Evolutionary conservation across 23 red algal species (phyloP).

Genomic region (Chondrus crispus): DNA sequence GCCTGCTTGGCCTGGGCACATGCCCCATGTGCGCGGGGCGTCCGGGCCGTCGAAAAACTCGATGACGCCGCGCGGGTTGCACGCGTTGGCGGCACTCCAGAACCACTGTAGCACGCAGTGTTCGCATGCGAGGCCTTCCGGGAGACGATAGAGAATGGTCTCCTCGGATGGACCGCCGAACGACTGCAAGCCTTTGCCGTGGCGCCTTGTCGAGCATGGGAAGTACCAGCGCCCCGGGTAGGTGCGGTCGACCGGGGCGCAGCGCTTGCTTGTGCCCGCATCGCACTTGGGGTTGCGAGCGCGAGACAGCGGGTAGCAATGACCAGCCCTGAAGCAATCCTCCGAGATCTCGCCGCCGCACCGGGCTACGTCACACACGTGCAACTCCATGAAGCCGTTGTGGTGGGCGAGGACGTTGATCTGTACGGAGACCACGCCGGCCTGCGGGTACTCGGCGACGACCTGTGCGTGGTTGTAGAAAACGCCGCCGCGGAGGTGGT

Average conservation of each 20-base stretch:
- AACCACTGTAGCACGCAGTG: constrained; percentile 75
- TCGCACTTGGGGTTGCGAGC: constrained; percentile 45
- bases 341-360: constrained; percentile 53
- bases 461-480: constrained; percentile 35
- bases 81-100: constrained; percentile 58
- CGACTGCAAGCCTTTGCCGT: not conserved
- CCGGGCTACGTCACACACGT: constrained; percentile 60
- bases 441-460: constrained; percentile 23
- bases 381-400: constrained; percentile 61
- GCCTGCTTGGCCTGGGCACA: constrained; percentile 48
- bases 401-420: constrained; percentile 57
- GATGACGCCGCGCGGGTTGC: constrained; percentile 67
- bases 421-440: constrained; percentile 19
- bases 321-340: constrained; percentile 24
- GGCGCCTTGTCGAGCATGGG: constrained; percentile 8
- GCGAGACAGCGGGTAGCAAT: constrained; percentile 33
- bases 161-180: not conserved
- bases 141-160: constrained; percentile 19
- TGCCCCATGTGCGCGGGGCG: constrained; percentile 29
- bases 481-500: constrained; percentile 41
- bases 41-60: constrained; percentile 45
- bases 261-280: constrained; percentile 10
- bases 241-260: constrained; percentile 44
- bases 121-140: constrained; percentile 44
- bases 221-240: constrained; percentile 56